Evolutionary conservation across 176 grass and related monocot species (phyloP).

Genomic region (Elaeis guineensis): DNA sequence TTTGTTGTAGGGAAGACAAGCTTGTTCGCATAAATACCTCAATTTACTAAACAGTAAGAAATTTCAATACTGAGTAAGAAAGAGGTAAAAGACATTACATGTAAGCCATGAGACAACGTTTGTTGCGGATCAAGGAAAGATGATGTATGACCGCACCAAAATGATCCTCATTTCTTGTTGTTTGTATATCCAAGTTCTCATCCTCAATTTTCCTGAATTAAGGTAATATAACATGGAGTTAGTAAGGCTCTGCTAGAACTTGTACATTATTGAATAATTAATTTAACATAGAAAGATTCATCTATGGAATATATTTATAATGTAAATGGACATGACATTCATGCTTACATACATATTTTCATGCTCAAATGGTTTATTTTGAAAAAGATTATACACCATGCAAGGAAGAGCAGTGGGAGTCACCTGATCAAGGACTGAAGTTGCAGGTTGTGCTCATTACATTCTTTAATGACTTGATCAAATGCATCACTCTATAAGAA

Average conservation of each 20-base stretch:
- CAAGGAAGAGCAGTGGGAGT: constrained; percentile 6
- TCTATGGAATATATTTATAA: no score
- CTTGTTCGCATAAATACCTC: background rate
- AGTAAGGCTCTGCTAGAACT: background rate
- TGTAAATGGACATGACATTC: no score
- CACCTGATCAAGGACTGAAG: constrained; percentile 82
- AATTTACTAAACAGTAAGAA: no score
- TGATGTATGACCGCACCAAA: constrained; percentile 86
- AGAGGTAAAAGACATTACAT: constrained; percentile 31
- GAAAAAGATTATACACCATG: background rate
- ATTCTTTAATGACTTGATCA: constrained; percentile 86
- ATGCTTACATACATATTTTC: no score
- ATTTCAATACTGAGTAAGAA: no score
- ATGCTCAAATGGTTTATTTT: no score
- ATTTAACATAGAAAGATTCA: no score
- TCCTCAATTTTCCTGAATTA: constrained; percentile 74
- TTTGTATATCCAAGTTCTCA: constrained; percentile 55
- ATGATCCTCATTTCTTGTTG: constrained; percentile 40
- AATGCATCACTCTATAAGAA: constrained; percentile 56
- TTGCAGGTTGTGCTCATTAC: constrained; percentile 67
- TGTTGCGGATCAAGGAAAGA: constrained; percentile 88
- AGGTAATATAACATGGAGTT: background rate
- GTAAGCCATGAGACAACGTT: constrained; percentile 97
- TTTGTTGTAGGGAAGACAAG: background rate
- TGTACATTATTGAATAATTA: background rate